Evolutionary conservation across 371 early-diverging fungal species (phyloP), one percentile per base, ranked within the genome.

Genomic region (Mucor saturninus): DNA sequence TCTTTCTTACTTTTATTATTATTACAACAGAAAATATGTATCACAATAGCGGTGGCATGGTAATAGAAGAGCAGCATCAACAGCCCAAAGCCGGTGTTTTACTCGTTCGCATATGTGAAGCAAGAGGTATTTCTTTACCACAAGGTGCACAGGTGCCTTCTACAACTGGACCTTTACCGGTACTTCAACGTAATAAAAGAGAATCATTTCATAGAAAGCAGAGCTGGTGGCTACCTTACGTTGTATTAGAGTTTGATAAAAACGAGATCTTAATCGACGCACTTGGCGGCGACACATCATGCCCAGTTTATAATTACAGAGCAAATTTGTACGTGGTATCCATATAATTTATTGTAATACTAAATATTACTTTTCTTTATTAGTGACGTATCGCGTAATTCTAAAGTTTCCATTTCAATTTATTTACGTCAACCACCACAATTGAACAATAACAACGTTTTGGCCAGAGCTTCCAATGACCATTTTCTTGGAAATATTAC

Each of bases 201-300:
- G 90, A 91, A 59, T 88, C 90, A 9, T 77, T 87, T 13, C 86
- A 83, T 66, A 87, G 89, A 67, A 92, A 88, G 65, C 87, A 87
- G 35, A 78, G 83, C 46, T 88, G 91, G 83, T 88, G 89, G 87
- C 66, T 93, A 29, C 96, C 95, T 4, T 96, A 94, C 67, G 89
- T 89, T 26, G 95, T 96, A 8, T 75, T 95, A 30, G 95, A 95
- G 77, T 95, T 95, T 65, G 97, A 96, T 80, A 93, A 93, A 86
- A 95, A 95, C 73, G 95, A 96, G 76, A 83, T 93, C 39, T 80
- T 93, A 57, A 92, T 93, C 30, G 87, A 91, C 68, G 90, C 93
- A 14, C 74, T 89, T 14, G 93, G 89, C 31, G 91, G 91, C 32
- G 91, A 90, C 64, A 77, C 88, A 54, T 75, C 78, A 28, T 89